Conservation (phyloP, 176 grass and related monocot genomes). For the Musa schizocarpa region DNA sequence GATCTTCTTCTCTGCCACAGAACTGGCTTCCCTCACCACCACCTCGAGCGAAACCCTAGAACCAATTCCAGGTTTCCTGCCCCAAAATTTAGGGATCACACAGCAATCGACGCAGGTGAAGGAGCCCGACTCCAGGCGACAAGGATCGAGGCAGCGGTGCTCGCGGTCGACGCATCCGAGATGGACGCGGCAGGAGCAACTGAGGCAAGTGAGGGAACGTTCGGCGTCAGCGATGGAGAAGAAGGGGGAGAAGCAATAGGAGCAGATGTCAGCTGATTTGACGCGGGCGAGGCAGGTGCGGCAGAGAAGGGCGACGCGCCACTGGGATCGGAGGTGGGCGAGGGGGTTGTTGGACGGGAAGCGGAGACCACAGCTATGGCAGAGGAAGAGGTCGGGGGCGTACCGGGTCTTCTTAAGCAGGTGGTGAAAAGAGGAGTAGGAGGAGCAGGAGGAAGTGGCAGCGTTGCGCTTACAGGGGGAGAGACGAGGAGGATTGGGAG, state of each 20-base stretch:
- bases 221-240: slow-evolving; percentile 15
- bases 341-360: slow-evolving; percentile 33
- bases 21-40: slow-evolving; percentile 13
- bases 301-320: slow-evolving; percentile 78
- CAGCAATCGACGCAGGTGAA: slow-evolving; percentile 61
- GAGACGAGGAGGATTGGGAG: slow-evolving; percentile 4
- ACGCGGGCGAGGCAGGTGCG: slow-evolving; percentile 43
- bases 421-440: not conserved
- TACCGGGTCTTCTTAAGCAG: slow-evolving; percentile 19
- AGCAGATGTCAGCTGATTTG: slow-evolving; percentile 39
- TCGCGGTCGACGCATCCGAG: slow-evolving; percentile 38
- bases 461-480: not conserved
- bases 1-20: not conserved
- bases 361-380: slow-evolving; percentile 44
- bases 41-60: slow-evolving; percentile 12
- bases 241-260: slow-evolving; percentile 65
- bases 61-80: not conserved
- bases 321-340: slow-evolving; percentile 42
- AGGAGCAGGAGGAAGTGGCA: not conserved
- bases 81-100: slow-evolving; percentile 23
- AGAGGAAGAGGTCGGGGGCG: slow-evolving; percentile 40
- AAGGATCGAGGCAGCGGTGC: slow-evolving; percentile 36
- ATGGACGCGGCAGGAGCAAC: slow-evolving; percentile 47
- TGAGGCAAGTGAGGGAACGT: slow-evolving; percentile 31
- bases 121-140: slow-evolving; percentile 26